Evolutionary conservation across 164 flowering plant genomes (phyloP).

Genomic region (Litsea cubeba): DNA sequence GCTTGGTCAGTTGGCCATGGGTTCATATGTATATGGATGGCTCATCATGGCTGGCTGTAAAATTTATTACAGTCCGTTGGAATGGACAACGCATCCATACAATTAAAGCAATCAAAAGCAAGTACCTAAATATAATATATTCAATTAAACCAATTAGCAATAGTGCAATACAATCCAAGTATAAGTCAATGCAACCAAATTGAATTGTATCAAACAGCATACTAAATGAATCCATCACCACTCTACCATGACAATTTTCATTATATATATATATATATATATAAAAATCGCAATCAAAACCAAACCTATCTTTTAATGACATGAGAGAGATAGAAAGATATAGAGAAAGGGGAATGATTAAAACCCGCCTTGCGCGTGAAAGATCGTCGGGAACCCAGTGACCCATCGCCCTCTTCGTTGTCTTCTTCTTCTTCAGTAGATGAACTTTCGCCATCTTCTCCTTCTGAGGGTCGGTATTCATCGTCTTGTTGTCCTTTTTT

Average conservation of each 20-base stretch:
- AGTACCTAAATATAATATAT: too few species aligned
- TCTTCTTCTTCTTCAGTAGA: constrained; percentile 30
- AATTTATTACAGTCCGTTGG: neutral
- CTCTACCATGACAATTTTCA: neutral
- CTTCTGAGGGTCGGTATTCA: constrained; percentile 52
- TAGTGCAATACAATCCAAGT: neutral
- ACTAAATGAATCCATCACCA: neutral
- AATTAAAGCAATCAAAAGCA: neutral
- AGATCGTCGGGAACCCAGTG: constrained; percentile 18
- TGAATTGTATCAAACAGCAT: neutral
- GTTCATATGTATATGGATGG: neutral
- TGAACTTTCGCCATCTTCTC: constrained; percentile 25
- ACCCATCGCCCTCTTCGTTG: constrained; percentile 12
- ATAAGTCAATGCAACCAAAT: neutral
- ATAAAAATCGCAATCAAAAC: neutral
- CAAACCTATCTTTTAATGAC: neutral
- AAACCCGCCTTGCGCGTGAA: constrained; percentile 1
- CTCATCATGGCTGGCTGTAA: neutral
- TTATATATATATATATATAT: neutral
- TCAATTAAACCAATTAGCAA: neutral
- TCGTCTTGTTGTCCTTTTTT: constrained; percentile 38
- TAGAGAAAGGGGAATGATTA: too few species aligned
- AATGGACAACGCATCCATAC: neutral
- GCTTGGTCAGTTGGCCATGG: neutral
- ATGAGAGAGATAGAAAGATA: neutral